A percentile compares a stretch with the other conserved stretches of the same genome.
Conservation (phyloP, 768 basidiomycete species). For the Cystobasidium onofrii region DNA sequence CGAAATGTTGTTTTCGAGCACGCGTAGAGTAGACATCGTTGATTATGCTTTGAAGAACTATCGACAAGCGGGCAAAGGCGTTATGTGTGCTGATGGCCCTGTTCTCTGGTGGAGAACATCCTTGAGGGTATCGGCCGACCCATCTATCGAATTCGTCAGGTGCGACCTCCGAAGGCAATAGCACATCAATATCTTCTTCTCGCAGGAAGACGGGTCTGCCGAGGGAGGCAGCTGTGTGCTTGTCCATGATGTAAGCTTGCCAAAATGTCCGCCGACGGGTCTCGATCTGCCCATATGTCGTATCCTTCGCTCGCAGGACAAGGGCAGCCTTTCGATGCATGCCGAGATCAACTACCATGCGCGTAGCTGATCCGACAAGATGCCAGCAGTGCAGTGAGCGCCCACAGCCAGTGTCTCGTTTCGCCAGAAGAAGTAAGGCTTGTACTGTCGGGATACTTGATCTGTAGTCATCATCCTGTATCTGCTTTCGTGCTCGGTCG, state of each 20-base stretch:
- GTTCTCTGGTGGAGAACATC: slow-evolving; percentile 8
- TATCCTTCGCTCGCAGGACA: neutral
- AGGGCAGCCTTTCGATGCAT: slow-evolving; percentile 23
- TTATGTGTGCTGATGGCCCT: slow-evolving; percentile 26
- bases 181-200: slow-evolving; percentile 27
- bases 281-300: slow-evolving; percentile 20
- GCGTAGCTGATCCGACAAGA: slow-evolving; percentile 25
- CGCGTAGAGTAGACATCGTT: slow-evolving; percentile 29
- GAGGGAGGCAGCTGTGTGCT: slow-evolving; percentile 24
- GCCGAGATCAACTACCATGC: slow-evolving; percentile 31
- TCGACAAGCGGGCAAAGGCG: slow-evolving; percentile 28
- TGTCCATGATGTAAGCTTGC: slow-evolving; percentile 33
- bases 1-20: slow-evolving; percentile 28
- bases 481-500: slow-evolving; percentile 21
- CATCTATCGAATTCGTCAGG: slow-evolving; percentile 29
- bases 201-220: slow-evolving; percentile 23
- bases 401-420: slow-evolving; percentile 23
- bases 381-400: slow-evolving; percentile 29
- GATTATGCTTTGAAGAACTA: slow-evolving; percentile 26
- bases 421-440: slow-evolving; percentile 18
- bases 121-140: slow-evolving; percentile 17
- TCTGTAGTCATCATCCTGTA: slow-evolving; percentile 26
- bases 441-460: slow-evolving; percentile 27
- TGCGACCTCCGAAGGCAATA: slow-evolving; percentile 18
- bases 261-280: slow-evolving; percentile 26